Conservation (phyloP, 352 stramenopile species). For the Phytophthora macrochlamydospora region DNA sequence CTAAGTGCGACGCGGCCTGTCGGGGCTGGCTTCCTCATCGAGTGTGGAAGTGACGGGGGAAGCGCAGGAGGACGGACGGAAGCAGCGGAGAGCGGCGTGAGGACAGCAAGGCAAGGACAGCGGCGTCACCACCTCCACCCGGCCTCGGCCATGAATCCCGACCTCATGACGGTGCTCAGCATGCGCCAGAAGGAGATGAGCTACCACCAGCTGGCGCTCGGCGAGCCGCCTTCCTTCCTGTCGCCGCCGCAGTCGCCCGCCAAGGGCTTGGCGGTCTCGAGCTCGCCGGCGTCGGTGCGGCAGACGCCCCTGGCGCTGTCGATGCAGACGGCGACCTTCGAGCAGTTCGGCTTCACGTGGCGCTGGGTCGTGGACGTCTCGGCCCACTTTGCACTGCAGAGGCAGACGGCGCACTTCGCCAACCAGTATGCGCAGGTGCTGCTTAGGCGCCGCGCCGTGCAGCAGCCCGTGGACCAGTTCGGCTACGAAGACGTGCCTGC, state of each 20-base stretch:
- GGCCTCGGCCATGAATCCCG: slow-evolving; percentile 42
- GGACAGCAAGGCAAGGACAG: slow-evolving; percentile 4
- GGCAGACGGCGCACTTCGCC: slow-evolving; percentile 78
- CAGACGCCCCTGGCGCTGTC: slow-evolving; percentile 44
- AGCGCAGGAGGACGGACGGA: slow-evolving; percentile 15
- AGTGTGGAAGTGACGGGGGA: slow-evolving; percentile 55
- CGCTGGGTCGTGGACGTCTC: slow-evolving; percentile 71
- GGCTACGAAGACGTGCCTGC: slow-evolving; percentile 59
- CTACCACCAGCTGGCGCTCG: slow-evolving; percentile 67
- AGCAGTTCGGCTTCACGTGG: slow-evolving; percentile 85
- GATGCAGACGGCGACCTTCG: slow-evolving; percentile 40
- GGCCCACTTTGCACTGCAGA: slow-evolving; percentile 77
- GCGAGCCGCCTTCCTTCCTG: slow-evolving; percentile 25
- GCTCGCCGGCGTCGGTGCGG: slow-evolving; percentile 61
- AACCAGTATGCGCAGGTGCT: slow-evolving; percentile 81
- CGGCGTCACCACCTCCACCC: slow-evolving; percentile 13
- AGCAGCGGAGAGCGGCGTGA: slow-evolving; percentile 14
- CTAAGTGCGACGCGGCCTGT: too few relatives aligned
- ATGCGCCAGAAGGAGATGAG: slow-evolving; percentile 87
- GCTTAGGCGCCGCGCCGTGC: slow-evolving; percentile 57
- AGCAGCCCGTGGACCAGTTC: slow-evolving; percentile 37
- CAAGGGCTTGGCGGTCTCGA: slow-evolving; percentile 11
- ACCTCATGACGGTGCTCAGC: slow-evolving; percentile 79
- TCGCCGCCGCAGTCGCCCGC: slow-evolving; percentile 37
- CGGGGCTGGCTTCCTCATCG: slow-evolving; percentile 25